Evolutionary conservation across 148 eudicot genomes (phyloP).

Genomic region (Silene conica): DNA sequence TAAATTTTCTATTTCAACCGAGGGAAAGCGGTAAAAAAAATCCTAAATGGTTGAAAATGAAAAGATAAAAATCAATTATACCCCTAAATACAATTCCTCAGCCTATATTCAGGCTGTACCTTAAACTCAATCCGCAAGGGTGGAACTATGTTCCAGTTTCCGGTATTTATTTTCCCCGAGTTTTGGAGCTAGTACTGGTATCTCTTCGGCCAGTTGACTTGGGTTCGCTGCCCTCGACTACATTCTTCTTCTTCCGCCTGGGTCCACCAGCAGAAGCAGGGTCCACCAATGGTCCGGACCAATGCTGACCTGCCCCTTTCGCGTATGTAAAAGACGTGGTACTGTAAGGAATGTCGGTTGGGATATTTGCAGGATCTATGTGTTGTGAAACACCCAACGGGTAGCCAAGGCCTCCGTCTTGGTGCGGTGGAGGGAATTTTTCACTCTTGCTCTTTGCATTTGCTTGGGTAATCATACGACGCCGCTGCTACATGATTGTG

Average conservation of each 20-base stretch:
- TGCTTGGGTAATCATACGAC: slow-evolving; percentile 80
- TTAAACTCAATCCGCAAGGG: slow-evolving; percentile 13
- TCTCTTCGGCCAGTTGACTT: slow-evolving; percentile 34
- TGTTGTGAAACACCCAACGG: slow-evolving; percentile 93
- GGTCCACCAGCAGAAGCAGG: slow-evolving; percentile 53
- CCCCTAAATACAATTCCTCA: slow-evolving; percentile 22
- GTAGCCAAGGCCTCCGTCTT: slow-evolving; percentile 85
- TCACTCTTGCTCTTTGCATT: slow-evolving; percentile 99
- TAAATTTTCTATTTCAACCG: slow-evolving; percentile 1
- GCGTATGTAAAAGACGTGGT: slow-evolving; percentile 63
- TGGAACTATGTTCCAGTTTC: slow-evolving; percentile 9
- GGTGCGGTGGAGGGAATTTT: slow-evolving; percentile 98
- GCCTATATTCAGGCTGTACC: slow-evolving; percentile 9
- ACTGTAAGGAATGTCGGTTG: slow-evolving; percentile 76
- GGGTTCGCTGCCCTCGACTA: slow-evolving; percentile 27
- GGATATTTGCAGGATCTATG: slow-evolving; percentile 67
- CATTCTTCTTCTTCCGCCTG: slow-evolving; percentile 52
- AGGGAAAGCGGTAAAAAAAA: slow-evolving; percentile 3
- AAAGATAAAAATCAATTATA: slow-evolving; percentile 22
- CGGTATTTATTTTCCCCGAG: slow-evolving; percentile 30
- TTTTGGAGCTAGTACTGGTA: slow-evolving; percentile 24
- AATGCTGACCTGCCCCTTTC: slow-evolving; percentile 59
- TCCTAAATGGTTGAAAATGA: not conserved
- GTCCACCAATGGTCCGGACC: slow-evolving; percentile 94
- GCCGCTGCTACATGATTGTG: slow-evolving; percentile 48